phyloP scores from a whole-genome alignment of 306 rosid species.

The Hippophae gyantsensis region DNA sequence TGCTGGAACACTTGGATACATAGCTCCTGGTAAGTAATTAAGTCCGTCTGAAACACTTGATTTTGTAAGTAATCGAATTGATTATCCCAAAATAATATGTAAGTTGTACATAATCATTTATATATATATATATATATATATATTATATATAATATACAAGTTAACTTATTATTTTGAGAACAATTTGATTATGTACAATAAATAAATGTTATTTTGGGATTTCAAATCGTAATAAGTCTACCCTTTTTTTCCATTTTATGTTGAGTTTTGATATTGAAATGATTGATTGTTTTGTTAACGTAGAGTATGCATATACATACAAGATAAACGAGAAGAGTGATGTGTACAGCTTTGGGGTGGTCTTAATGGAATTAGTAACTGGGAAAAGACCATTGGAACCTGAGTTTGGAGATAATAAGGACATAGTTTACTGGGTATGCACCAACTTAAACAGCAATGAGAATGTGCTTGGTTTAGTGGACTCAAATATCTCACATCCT shows the following conservation, averaged over 20 bases:
- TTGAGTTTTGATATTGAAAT: slow-evolving; percentile 17
- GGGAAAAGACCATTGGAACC: slow-evolving; percentile 61
- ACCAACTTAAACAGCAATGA: slow-evolving; percentile 36
- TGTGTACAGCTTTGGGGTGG: slow-evolving; percentile 86
- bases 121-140: no score
- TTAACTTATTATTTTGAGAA: no score
- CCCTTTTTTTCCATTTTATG: not conserved
- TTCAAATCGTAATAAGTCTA: not conserved
- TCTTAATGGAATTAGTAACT: slow-evolving; percentile 73
- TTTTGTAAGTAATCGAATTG: not conserved
- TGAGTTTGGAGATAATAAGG: slow-evolving; percentile 65
- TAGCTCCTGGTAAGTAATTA: slow-evolving; percentile 68
- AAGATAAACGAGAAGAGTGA: slow-evolving; percentile 86
- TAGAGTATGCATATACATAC: slow-evolving; percentile 74
- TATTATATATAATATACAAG: no score
- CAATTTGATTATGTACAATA: no score
- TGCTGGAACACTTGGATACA: slow-evolving; percentile 82
- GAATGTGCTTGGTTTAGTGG: slow-evolving; percentile 39
- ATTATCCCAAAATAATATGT: not conserved
- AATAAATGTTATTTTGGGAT: no score
- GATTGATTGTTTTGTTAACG: slow-evolving; percentile 17
- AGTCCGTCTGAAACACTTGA: not conserved
- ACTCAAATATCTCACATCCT: slow-evolving; percentile 39
- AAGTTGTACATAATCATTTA: not conserved
- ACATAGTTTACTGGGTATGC: slow-evolving; percentile 65